Conservation (phyloP, 257 asterid species). For the Lantana camara region DNA sequence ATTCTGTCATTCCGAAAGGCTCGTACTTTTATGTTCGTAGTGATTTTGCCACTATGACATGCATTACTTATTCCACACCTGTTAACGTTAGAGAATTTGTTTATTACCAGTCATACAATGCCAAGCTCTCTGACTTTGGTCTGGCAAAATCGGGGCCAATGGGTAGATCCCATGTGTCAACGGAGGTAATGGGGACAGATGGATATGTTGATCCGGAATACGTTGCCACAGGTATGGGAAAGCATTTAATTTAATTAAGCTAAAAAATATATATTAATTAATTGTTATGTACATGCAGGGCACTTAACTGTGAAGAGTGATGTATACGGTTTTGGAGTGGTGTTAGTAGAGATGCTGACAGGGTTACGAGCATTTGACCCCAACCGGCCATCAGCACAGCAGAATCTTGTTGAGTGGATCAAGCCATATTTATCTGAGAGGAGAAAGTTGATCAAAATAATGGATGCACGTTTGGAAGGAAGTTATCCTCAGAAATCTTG, state of each 20-base stretch:
- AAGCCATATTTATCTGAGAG: conserved; percentile 47
- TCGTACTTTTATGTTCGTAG: no score
- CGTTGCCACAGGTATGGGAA: conserved; percentile 51
- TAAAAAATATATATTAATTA: no score
- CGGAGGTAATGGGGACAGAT: conserved; percentile 53
- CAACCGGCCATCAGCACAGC: conserved; percentile 46
- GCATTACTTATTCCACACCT: no score
- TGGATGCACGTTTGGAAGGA: conserved; percentile 49
- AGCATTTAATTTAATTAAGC: no score
- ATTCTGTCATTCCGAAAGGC: no score
- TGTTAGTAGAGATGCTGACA: conserved; percentile 55
- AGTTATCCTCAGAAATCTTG: conserved; percentile 44
- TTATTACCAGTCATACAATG: conserved; percentile 40
- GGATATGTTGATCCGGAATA: conserved; percentile 63
- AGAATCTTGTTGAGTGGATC: conserved; percentile 49
- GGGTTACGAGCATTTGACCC: conserved; percentile 48
- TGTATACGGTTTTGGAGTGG: conserved; percentile 60
- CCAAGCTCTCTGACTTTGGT: conserved; percentile 59
- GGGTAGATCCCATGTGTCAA: conserved; percentile 46
- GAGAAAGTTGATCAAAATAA: conserved; percentile 51
- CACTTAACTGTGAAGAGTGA: conserved; percentile 63
- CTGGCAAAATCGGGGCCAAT: conserved; percentile 58
- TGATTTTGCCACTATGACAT: no score
- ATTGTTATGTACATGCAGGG: conserved; percentile 35
- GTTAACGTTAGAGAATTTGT: no score